phyloP scores from a whole-genome alignment of 345 rosid species.

The Noccaea bulbosa region DNA sequence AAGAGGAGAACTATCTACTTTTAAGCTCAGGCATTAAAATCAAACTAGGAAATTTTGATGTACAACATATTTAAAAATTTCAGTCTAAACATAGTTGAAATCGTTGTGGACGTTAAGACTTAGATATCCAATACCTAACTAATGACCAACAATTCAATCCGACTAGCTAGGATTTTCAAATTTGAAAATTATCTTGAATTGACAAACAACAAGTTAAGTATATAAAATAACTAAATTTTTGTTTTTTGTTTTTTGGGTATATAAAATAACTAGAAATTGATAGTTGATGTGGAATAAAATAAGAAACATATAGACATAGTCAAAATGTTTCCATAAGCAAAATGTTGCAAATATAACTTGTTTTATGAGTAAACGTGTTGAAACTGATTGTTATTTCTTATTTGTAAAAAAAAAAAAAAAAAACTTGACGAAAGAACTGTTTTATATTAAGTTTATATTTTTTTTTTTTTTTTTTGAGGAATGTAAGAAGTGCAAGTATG shows the following conservation, averaged over 20 bases:
- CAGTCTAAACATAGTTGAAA: constrained; percentile 2
- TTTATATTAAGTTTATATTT: no score
- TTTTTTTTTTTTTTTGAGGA: no score
- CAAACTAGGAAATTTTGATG: constrained; percentile 22
- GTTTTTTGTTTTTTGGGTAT: no score
- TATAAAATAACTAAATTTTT: neutral
- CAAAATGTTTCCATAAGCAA: constrained; percentile 36
- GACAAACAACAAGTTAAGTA: constrained; percentile 16
- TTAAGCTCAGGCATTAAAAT: constrained; percentile 24
- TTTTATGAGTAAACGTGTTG: constrained; percentile 29
- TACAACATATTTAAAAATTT: constrained; percentile 14
- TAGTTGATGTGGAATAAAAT: constrained; percentile 22
- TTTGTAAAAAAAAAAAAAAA: no score
- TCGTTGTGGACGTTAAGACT: constrained; percentile 38
- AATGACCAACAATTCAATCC: constrained; percentile 28
- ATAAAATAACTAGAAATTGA: constrained; percentile 8
- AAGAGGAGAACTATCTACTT: constrained; percentile 30
- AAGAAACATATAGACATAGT: constrained; percentile 21
- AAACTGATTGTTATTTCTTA: neutral
- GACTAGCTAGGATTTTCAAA: constrained; percentile 14
- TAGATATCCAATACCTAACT: constrained; percentile 37
- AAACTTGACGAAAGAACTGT: no score
- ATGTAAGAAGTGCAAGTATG: no score
- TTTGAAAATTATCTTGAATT: constrained; percentile 16
- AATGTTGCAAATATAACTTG: constrained; percentile 21